These are phyloP conservation scores for Pholiota adiposa DNA, from an alignment of 1,284 basidiomycete species.

Conservation along the genomic window DNA sequence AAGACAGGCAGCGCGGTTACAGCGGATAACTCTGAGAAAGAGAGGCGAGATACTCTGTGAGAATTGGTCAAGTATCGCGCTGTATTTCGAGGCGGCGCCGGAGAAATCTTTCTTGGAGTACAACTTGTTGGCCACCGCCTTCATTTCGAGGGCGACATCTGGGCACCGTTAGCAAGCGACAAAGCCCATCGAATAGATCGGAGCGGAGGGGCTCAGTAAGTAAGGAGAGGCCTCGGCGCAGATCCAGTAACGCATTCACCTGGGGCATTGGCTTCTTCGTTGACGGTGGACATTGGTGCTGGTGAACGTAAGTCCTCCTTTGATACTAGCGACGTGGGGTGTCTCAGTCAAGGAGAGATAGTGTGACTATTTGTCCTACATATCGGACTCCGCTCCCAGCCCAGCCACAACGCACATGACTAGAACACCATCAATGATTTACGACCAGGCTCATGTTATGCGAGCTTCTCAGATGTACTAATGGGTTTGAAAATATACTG, in stretches of 20 bases:
- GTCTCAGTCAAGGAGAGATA: too few species aligned
- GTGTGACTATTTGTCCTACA: too few species aligned
- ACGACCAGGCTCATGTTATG: not conserved
- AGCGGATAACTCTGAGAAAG: constrained; percentile 20
- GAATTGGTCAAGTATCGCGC: constrained; percentile 17
- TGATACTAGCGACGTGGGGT: not conserved
- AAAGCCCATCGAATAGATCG: not conserved
- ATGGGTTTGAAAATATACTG: not conserved
- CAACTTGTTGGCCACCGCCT: constrained; percentile 17
- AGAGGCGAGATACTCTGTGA: not conserved
- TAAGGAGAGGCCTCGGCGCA: not conserved
- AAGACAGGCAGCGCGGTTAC: constrained; percentile 26
- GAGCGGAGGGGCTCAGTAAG: not conserved
- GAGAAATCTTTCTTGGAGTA: constrained; percentile 15
- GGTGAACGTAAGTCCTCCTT: not conserved
- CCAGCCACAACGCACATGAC: not conserved
- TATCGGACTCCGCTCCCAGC: not conserved
- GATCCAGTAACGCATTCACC: not conserved
- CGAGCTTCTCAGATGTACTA: not conserved
- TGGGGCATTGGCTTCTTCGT: not conserved
- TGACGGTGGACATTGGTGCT: not conserved
- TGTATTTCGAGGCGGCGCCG: constrained; percentile 16
- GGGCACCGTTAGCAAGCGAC: not conserved
- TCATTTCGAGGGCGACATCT: constrained; percentile 16
- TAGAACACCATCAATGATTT: not conserved